These are phyloP conservation scores for Xylogone sp. DNA, from an alignment of 2,329 filamentous ascomycete genomes.

Conservation along the genomic window DNA sequence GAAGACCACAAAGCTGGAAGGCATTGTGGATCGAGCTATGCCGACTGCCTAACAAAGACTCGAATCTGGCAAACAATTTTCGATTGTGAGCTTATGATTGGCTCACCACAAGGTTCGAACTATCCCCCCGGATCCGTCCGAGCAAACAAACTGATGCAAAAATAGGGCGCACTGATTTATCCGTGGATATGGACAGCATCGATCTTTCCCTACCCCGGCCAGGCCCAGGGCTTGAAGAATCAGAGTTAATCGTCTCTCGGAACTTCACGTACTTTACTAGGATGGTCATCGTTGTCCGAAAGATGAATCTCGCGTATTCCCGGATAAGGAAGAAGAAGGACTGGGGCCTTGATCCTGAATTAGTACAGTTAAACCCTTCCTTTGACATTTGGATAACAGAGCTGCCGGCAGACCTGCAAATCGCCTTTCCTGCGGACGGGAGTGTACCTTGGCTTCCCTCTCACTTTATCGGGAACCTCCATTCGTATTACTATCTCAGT, in stretches of 20 bases:
- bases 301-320: constrained; percentile 71
- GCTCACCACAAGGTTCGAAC: constrained; percentile 75
- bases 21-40: constrained; percentile 62
- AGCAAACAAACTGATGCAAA: constrained; percentile 14
- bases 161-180: constrained; percentile 71
- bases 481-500: constrained; percentile 82
- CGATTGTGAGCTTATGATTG: constrained; percentile 86
- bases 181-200: constrained; percentile 70
- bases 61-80: constrained; percentile 89
- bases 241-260: constrained; percentile 73
- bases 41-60: constrained; percentile 80
- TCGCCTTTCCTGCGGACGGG: constrained; percentile 74
- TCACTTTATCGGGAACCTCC: constrained; percentile 84
- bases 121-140: too few species aligned
- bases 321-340: constrained; percentile 73
- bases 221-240: constrained; percentile 64
- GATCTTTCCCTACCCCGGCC: constrained; percentile 67
- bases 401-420: constrained; percentile 72
- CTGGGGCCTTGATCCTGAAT: constrained; percentile 83
- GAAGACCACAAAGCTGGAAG: constrained; percentile 71
- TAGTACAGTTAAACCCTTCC: constrained; percentile 74
- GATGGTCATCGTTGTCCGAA: constrained; percentile 72
- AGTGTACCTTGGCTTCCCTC: constrained; percentile 81
- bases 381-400: constrained; percentile 73
- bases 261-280: constrained; percentile 81